phyloP scores from a whole-genome alignment of 2,329 filamentous ascomycete species.

The Venturia effusa region DNA sequence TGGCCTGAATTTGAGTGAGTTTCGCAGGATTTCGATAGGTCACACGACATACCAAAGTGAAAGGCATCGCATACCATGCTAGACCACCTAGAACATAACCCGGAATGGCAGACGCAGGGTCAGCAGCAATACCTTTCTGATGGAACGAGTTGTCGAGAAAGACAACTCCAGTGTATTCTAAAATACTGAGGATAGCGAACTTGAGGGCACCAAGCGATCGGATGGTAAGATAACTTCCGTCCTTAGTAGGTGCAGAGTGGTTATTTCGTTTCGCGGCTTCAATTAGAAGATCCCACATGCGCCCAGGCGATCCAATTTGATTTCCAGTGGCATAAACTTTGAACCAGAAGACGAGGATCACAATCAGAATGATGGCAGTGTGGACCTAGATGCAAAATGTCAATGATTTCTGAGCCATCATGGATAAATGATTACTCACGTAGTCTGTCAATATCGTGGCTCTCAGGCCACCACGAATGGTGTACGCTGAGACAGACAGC shows the following conservation, averaged over 20 bases:
- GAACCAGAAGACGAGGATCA: conserved; percentile 34
- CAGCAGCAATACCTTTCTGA: conserved; percentile 20
- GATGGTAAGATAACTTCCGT: conserved; percentile 20
- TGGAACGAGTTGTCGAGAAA: conserved; percentile 19
- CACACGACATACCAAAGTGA: conserved; percentile 21
- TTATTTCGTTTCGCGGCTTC: conserved; percentile 25
- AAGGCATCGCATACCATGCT: conserved; percentile 18
- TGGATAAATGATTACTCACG: conserved; percentile 27
- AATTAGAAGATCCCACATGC: conserved; percentile 19
- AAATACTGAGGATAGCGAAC: conserved; percentile 33
- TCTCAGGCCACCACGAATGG: conserved; percentile 19
- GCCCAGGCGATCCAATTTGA: conserved; percentile 16
- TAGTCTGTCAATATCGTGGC: conserved; percentile 19
- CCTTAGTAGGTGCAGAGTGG: conserved; percentile 58
- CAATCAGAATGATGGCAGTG: conserved; percentile 32
- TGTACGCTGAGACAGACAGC: conserved; percentile 19
- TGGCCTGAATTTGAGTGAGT: conserved; percentile 27
- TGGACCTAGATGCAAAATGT: conserved; percentile 30
- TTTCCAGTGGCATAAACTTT: conserved; percentile 17
- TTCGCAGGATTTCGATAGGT: not conserved
- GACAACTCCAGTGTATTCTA: conserved; percentile 22
- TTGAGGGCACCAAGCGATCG: conserved; percentile 20
- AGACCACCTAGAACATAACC: conserved; percentile 18
- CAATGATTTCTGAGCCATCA: not conserved
- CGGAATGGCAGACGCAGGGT: conserved; percentile 15